These are phyloP conservation scores for Colletotrichum sp. DNA, from an alignment of 2,329 filamentous ascomycete genomes.

Conservation along the genomic window DNA sequence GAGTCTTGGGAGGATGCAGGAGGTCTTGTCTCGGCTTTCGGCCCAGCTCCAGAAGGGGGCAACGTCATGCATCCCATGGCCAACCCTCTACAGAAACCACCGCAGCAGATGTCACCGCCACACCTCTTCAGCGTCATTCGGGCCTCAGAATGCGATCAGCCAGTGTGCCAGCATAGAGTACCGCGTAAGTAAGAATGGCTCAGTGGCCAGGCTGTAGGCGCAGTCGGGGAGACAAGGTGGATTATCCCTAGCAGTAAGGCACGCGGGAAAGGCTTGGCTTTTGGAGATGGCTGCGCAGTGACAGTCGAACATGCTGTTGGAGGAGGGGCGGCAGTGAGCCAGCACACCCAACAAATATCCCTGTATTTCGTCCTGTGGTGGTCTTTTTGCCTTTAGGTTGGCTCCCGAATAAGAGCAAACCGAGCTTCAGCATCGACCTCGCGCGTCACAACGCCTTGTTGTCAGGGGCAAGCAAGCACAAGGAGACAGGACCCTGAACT, in stretches of 20 bases:
- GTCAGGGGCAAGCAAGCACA: not conserved
- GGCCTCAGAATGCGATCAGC: not conserved
- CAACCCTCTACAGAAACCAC: not conserved
- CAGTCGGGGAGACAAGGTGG: not conserved
- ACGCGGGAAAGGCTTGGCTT: conserved; percentile 7
- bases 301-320: not conserved
- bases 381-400: not conserved
- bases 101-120: not conserved
- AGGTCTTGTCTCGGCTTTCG: conserved; percentile 16
- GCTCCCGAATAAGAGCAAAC: not conserved
- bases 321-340: not conserved
- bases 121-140: not conserved
- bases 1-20: not conserved
- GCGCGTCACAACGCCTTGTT: conserved; percentile 4
- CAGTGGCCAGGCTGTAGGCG: not conserved
- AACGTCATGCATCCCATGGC: conserved; percentile 18
- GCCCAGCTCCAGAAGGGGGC: not conserved
- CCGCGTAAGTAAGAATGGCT: not conserved
- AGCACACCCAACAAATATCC: not conserved
- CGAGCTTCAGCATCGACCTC: not conserved
- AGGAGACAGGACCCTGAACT: conserved; percentile 9
- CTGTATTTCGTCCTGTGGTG: not conserved
- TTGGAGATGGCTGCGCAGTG: not conserved
- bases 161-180: not conserved
- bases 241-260: not conserved